These are phyloP conservation scores for Phaeosphaeria sp. DNA, from an alignment of 2,329 filamentous ascomycete species.

Conservation along the genomic window DNA sequence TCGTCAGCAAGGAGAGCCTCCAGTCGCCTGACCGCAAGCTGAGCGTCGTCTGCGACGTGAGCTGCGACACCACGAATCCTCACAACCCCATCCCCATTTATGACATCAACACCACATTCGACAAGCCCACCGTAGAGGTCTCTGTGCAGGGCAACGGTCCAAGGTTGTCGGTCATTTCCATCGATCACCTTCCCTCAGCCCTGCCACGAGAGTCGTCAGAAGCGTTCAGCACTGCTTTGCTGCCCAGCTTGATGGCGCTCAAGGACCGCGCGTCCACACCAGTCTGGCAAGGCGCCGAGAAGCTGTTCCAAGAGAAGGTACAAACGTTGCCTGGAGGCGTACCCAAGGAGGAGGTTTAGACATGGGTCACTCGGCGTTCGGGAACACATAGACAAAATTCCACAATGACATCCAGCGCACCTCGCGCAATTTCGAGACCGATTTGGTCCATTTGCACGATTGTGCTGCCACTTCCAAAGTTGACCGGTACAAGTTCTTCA, in stretches of 20 bases:
- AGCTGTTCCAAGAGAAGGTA: slow-evolving; percentile 85
- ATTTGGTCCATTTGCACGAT: not conserved
- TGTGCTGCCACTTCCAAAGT: not conserved
- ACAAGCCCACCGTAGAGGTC: slow-evolving; percentile 83
- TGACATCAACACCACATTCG: slow-evolving; percentile 83
- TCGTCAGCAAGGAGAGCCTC: slow-evolving; percentile 76
- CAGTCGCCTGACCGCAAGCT: slow-evolving; percentile 73
- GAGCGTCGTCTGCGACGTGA: slow-evolving; percentile 64
- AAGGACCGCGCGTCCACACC: slow-evolving; percentile 74
- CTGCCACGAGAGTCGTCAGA: slow-evolving; percentile 87
- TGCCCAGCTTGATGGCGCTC: slow-evolving; percentile 78
- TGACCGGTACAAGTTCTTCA: too few relatives aligned
- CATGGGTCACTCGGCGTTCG: not conserved
- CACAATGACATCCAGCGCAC: not conserved
- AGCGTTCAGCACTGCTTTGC: slow-evolving; percentile 78
- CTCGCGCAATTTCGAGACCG: not conserved
- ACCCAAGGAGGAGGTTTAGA: slow-evolving; percentile 37
- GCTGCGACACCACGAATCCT: slow-evolving; percentile 74
- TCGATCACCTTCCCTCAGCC: slow-evolving; percentile 61
- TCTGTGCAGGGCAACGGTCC: slow-evolving; percentile 64
- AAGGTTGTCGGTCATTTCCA: slow-evolving; percentile 77
- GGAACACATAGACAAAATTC: not conserved
- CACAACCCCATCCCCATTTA: slow-evolving; percentile 83
- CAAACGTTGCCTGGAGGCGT: slow-evolving; percentile 65
- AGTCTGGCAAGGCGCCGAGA: slow-evolving; percentile 87